phyloP scores from a whole-genome alignment of 1,139 yeast genomes.

The Citeromyces hawaiiensis region DNA sequence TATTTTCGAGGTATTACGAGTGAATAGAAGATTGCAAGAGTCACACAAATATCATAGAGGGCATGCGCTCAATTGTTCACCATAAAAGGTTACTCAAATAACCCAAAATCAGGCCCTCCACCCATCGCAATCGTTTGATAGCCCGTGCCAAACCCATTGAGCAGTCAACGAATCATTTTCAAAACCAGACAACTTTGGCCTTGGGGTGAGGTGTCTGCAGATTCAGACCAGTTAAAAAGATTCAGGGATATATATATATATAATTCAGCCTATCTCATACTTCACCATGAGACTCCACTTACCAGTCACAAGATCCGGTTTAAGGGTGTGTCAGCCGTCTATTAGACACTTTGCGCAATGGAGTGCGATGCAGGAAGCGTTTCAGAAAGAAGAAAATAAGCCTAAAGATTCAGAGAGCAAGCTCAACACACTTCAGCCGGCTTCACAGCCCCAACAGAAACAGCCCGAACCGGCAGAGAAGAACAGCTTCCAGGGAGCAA shows the following conservation, averaged over 20 bases:
- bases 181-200: too few relatives aligned
- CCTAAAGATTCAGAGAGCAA: conserved; percentile 3
- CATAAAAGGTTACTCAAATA: too few relatives aligned
- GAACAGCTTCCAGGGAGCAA: conserved; percentile 1
- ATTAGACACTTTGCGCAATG: conserved; percentile 8
- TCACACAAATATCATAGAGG: too few relatives aligned
- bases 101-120: too few relatives aligned
- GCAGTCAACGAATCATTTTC: too few relatives aligned
- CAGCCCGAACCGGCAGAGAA: background rate
- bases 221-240: too few relatives aligned
- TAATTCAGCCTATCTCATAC: background rate
- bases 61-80: too few relatives aligned
- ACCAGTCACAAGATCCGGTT: background rate
- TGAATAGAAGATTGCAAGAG: too few relatives aligned
- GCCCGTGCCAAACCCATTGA: too few relatives aligned
- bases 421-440: conserved; percentile 2
- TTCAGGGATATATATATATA: background rate
- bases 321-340: background rate
- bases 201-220: too few relatives aligned
- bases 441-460: conserved; percentile 1
- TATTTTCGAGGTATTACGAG: too few relatives aligned
- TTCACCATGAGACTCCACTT: background rate
- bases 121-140: too few relatives aligned
- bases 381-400: background rate
- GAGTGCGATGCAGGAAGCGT: conserved; percentile 14